phyloP scores from a whole-genome alignment of 2,329 filamentous ascomycete species.

The Hymenoscyphus salicellus region DNA sequence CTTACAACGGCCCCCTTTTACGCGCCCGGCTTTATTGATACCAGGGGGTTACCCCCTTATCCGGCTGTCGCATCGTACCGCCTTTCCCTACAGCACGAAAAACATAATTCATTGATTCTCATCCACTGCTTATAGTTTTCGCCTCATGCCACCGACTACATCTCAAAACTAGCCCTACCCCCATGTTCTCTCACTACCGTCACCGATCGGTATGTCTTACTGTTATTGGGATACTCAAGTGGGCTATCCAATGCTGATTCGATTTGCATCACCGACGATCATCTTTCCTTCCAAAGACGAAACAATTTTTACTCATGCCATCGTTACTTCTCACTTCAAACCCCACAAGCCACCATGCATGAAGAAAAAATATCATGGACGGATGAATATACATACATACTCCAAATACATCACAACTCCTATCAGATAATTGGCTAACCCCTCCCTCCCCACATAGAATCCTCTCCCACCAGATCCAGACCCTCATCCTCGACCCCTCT shows the following conservation, averaged over 20 bases:
- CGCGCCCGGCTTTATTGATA: constrained; percentile 35
- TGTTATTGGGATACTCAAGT: background rate
- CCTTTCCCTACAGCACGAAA: constrained; percentile 26
- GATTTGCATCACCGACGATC: background rate
- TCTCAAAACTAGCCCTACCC: background rate
- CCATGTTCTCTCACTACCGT: background rate
- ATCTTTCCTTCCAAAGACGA: background rate
- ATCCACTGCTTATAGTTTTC: constrained; percentile 27
- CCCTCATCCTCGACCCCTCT: constrained; percentile 59
- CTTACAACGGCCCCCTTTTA: constrained; percentile 36
- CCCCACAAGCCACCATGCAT: background rate
- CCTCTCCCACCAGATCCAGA: constrained; percentile 55
- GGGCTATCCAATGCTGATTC: background rate
- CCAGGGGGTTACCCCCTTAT: constrained; percentile 22
- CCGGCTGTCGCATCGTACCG: constrained; percentile 33
- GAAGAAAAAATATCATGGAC: background rate
- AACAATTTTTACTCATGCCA: background rate
- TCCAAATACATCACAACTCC: background rate
- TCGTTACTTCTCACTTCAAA: background rate
- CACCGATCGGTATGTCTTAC: background rate
- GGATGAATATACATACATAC: background rate
- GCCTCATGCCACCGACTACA: constrained; percentile 21
- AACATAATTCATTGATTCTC: constrained; percentile 19
- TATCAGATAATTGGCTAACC: constrained; percentile 20
- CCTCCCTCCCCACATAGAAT: constrained; percentile 26